Percentiles rank a stretch among this genome's conserved stretches.
These are phyloP conservation scores for Saturnispora galanensis DNA, from an alignment of 805 yeast genomes.

Conservation along the genomic window DNA sequence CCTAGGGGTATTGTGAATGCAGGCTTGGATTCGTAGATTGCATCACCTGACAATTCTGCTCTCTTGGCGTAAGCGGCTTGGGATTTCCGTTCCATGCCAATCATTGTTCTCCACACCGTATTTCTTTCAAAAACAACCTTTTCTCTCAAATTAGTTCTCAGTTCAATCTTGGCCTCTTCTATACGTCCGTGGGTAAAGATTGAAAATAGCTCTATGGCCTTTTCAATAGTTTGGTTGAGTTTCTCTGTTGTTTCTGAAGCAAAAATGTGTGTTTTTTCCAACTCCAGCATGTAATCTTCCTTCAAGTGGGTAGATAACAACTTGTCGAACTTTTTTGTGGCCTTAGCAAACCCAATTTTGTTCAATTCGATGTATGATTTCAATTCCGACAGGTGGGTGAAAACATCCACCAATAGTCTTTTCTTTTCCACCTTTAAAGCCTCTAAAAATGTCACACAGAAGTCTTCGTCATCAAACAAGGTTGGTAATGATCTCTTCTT, in stretches of 20 bases:
- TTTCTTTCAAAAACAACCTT: conserved; percentile 96
- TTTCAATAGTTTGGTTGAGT: conserved; percentile 46
- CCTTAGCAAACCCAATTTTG: conserved; percentile 81
- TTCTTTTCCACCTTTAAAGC: conserved; percentile 56
- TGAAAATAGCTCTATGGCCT: conserved; percentile 29
- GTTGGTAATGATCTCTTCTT: conserved; percentile 23
- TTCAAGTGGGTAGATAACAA: conserved; percentile 54
- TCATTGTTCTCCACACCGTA: conserved; percentile 96
- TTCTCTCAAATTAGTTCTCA: conserved; percentile 59
- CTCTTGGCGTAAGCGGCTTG: conserved; percentile 51
- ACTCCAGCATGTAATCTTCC: conserved; percentile 42
- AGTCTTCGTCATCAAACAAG: conserved; percentile 29
- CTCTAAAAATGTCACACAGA: conserved; percentile 30
- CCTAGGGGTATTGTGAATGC: conserved; percentile 21
- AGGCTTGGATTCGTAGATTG: conserved; percentile 11
- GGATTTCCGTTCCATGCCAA: conserved; percentile 77
- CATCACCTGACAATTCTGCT: conserved; percentile 17
- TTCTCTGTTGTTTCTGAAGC: conserved; percentile 33
- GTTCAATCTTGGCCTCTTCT: conserved; percentile 34
- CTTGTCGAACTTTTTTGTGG: conserved; percentile 87
- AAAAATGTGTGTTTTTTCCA: conserved; percentile 45
- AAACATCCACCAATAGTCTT: conserved; percentile 54
- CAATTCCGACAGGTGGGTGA: conserved; percentile 71
- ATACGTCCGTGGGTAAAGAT: conserved; percentile 30
- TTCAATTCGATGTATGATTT: conserved; percentile 78